Percentiles rank a stretch among this genome's conserved stretches.
Conservation (phyloP, 495 filamentous ascomycete genomes). For the Penicillium silybi region DNA sequence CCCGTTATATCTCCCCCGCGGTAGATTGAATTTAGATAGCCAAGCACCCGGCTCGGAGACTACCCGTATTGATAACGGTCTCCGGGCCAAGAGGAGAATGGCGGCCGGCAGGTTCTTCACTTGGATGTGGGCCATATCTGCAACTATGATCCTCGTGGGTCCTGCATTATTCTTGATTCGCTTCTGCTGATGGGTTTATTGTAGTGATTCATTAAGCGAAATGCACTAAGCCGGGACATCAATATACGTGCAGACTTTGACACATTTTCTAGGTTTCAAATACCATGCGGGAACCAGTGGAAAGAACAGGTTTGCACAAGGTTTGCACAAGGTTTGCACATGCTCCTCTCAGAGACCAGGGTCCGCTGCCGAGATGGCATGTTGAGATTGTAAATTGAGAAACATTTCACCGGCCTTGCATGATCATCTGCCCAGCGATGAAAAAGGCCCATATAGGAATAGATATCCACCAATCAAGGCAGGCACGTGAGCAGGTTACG, state of each 20-base stretch:
- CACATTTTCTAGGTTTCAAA: not conserved
- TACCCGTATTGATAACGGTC: constrained; percentile 8
- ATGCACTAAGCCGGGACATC: too few relatives aligned
- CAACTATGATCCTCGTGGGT: constrained; percentile 11
- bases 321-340: not conserved
- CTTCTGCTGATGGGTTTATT: not conserved
- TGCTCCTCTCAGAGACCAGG: not conserved
- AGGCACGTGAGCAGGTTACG: constrained; percentile 45
- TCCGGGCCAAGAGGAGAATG: constrained; percentile 14
- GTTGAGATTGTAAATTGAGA: not conserved
- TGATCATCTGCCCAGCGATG: not conserved
- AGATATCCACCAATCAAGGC: constrained; percentile 28
- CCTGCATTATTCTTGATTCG: constrained; percentile 7
- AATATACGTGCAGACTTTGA: not conserved
- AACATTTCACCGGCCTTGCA: not conserved
- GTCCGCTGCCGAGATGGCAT: too few relatives aligned
- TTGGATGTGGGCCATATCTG: not conserved
- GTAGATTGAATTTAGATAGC: not conserved
- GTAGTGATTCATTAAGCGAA: not conserved
- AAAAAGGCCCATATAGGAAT: not conserved
- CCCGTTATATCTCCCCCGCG: not conserved
- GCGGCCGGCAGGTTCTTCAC: constrained; percentile 5
- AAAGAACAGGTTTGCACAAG: not conserved
- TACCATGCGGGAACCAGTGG: not conserved
- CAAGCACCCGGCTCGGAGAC: constrained; percentile 6